Evolutionary conservation across 208 protist genomes (phyloP).

Genomic region (Acanthamoeba castellanii): DNA sequence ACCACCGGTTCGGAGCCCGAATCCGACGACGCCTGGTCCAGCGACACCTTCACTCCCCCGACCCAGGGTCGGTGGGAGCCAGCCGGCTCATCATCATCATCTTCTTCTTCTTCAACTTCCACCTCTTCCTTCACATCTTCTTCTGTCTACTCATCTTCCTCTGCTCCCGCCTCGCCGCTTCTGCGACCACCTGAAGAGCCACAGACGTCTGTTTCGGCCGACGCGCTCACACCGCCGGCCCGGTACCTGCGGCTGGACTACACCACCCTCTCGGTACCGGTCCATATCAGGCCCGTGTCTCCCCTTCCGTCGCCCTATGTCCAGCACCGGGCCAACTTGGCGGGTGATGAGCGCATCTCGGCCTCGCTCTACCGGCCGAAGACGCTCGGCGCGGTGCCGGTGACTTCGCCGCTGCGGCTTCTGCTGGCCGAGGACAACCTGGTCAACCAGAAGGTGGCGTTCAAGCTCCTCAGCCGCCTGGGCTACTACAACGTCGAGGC

Average conservation of each 20-base stretch:
- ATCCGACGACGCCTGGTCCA: not conserved
- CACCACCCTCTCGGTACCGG: not conserved
- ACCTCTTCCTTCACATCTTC: not conserved
- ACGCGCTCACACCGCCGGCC: too few relatives aligned
- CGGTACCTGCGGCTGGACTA: not conserved
- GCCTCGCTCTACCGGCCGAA: not conserved
- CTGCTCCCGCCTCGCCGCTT: not conserved
- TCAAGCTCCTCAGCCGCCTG: conserved; percentile 29
- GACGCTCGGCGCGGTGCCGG: not conserved
- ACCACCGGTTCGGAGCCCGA: not conserved
- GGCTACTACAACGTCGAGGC: conserved; percentile 7
- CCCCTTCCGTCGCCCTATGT: not conserved
- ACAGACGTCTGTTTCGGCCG: not conserved
- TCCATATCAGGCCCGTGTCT: not conserved
- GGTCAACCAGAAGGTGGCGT: conserved; percentile 73
- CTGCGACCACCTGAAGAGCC: not conserved
- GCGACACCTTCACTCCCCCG: too few relatives aligned
- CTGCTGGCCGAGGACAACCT: conserved; percentile 64
- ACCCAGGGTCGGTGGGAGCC: too few relatives aligned
- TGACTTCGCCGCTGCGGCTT: not conserved
- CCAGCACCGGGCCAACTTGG: not conserved
- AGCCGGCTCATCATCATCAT: not conserved
- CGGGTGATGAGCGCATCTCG: not conserved
- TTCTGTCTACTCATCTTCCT: conserved; percentile 9
- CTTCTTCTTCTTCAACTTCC: not conserved